Percentiles rank a stretch among this genome's conserved stretches.
Evolutionary conservation across 768 basidiomycete genomes (phyloP).

Genomic region (Podaxis sp.): DNA sequence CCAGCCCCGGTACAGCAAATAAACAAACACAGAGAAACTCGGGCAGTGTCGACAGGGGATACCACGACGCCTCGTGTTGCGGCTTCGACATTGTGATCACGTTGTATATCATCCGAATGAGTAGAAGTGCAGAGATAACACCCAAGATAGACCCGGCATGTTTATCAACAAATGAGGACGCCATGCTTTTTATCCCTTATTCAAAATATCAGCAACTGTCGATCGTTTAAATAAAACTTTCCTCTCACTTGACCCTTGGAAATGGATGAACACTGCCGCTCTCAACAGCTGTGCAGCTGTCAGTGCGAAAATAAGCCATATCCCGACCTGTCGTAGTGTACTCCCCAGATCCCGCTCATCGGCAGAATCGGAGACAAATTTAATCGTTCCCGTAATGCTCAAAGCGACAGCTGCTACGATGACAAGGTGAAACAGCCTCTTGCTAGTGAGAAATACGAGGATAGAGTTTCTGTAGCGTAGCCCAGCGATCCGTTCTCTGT

Average conservation of each 20-base stretch:
- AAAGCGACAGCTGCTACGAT: not conserved
- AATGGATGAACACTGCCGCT: not conserved
- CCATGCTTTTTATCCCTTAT: conserved; percentile 8
- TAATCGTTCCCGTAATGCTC: not conserved
- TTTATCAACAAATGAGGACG: conserved; percentile 24
- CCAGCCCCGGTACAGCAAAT: conserved; percentile 33
- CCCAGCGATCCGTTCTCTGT: not conserved
- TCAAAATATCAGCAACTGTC: not conserved
- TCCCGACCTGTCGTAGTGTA: not conserved
- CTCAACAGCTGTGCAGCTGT: not conserved
- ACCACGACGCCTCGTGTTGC: conserved; percentile 39
- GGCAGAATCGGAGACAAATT: not conserved
- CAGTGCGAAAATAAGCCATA: not conserved
- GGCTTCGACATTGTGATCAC: conserved; percentile 32
- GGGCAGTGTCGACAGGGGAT: conserved; percentile 38
- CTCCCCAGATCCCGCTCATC: not conserved
- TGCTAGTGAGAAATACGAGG: not conserved
- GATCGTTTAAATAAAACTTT: not conserved
- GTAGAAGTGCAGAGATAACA: conserved; percentile 34
- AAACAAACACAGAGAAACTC: conserved; percentile 38
- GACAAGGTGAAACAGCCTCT: not conserved
- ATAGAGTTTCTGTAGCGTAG: not conserved
- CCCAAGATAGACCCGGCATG: conserved; percentile 31
- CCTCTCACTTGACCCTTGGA: not conserved
- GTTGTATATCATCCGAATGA: conserved; percentile 38